Base-by-base conservation (phyloP, 2,329 filamentous ascomycete species). In the Fusarium falciforme region DNA sequence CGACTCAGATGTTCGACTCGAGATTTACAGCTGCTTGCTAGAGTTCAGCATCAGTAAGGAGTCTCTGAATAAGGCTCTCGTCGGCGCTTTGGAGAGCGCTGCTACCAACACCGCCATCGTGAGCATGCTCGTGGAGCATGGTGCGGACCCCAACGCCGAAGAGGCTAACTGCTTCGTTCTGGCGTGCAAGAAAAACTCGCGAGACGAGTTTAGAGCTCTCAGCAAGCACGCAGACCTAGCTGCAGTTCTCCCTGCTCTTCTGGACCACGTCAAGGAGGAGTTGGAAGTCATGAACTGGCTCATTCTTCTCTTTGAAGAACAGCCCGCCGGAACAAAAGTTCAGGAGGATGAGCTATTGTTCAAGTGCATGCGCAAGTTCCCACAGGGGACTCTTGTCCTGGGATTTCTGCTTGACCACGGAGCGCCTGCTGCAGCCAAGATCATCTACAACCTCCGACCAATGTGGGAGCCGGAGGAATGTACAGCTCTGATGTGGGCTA, bases 311-410 rank as follows among this genome's bases (percentile, higher is more conserved):
- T 49, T 71, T 2, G 42, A 71, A 17, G 29, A 63, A 9, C 58
- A 59, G 1, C 54, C 27, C 0, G 14, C 22, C 1, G 57, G 38
- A 2, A 27, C 25, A n/a, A 10, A 31, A 7, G 33, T 20, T 0
- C 47, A 35, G 1, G 22, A 60, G 6, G 36, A 63, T 7, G 27
- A 63, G 4, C 25, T 71, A 7, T 2, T 71, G 12, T 71, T 67
- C 14, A 38, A 67, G 9, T 71, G 68, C 20, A 67, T 71, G 31
- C 42, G 67, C 3, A 67, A 59, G 16, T 71, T 71, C 27, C 36
- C 54, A 2, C 33, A 29, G 0, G 25, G 49, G 0, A 67, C 63
- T 7, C 31, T 33, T 4, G 44, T 61, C 6, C 25, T 71, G 1
- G 60, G 38, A 1, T 22, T 71, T 2, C 6, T 71, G 1, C n/a